These are phyloP conservation scores for Wallacemonas rigidus DNA, from an alignment of 208 protist species.

Conservation along the genomic window DNA sequence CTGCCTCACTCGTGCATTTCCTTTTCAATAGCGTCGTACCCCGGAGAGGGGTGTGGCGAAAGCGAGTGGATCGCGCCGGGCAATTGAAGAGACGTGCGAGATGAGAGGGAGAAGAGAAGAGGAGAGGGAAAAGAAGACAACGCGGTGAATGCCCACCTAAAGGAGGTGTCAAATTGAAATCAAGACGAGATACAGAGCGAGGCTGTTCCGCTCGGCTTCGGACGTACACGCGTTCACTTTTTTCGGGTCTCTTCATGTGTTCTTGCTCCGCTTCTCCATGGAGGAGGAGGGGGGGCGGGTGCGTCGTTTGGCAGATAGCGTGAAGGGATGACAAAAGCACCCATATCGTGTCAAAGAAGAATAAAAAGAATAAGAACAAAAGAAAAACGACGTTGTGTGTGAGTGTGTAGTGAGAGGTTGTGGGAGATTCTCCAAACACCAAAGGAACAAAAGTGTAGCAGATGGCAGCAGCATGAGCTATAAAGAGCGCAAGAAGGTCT, in stretches of 20 bases:
- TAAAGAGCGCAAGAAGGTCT: constrained; percentile 13
- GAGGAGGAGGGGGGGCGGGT: too few species aligned
- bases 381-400: neutral
- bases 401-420: neutral
- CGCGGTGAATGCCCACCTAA: too few species aligned
- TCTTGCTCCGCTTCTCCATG: neutral
- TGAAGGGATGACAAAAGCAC: too few species aligned
- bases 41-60: too few species aligned
- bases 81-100: too few species aligned
- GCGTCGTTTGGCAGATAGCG: too few species aligned
- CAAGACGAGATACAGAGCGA: too few species aligned
- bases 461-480: constrained; percentile 2
- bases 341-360: neutral
- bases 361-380: constrained; percentile 10
- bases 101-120: neutral
- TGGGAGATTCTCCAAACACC: neutral
- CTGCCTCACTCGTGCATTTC: neutral
- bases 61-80: too few species aligned
- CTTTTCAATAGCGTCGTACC: too few species aligned
- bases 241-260: neutral
- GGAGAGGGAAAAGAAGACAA: neutral
- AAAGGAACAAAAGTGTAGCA: neutral
- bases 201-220: too few species aligned
- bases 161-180: too few species aligned
- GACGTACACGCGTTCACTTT: neutral